Percentiles rank a stretch among this genome's conserved stretches.
These are phyloP conservation scores for Zygoascus hellenicus DNA, from an alignment of 1,139 yeast species.

Conservation along the genomic window DNA sequence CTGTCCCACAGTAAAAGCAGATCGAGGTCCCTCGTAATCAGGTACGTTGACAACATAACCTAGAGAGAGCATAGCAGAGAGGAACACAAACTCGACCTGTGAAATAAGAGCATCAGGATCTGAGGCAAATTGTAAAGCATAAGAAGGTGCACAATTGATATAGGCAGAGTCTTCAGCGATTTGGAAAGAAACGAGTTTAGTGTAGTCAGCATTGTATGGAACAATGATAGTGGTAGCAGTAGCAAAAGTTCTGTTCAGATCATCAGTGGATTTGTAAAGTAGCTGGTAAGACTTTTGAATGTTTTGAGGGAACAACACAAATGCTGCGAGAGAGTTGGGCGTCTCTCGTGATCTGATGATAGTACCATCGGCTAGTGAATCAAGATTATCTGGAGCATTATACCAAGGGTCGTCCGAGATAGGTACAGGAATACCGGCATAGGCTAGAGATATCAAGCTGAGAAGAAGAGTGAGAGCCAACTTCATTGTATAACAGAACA, in stretches of 20 bases:
- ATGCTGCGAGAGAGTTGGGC: slow-evolving; percentile 12
- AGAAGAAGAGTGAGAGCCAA: too few relatives aligned
- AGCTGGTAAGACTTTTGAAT: slow-evolving; percentile 21
- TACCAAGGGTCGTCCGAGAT: slow-evolving; percentile 21
- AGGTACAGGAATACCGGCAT: slow-evolving; percentile 1
- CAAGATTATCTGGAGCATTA: slow-evolving; percentile 14
- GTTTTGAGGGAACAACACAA: slow-evolving; percentile 8
- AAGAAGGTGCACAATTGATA: slow-evolving; percentile 30
- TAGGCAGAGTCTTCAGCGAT: slow-evolving; percentile 27
- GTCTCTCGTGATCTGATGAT: slow-evolving; percentile 19
- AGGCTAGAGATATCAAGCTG: too few relatives aligned
- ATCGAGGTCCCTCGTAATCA: slow-evolving; percentile 28
- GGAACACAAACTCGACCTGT: slow-evolving; percentile 6
- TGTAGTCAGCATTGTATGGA: slow-evolving; percentile 20
- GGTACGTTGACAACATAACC: slow-evolving; percentile 23
- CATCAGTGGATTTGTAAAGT: slow-evolving; percentile 22
- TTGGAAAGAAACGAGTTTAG: slow-evolving; percentile 27
- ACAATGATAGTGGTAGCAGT: slow-evolving; percentile 28
- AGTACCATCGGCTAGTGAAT: slow-evolving; percentile 17
- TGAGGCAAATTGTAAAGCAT: slow-evolving; percentile 16
- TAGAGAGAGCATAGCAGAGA: slow-evolving; percentile 14
- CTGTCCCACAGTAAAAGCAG: slow-evolving; percentile 24
- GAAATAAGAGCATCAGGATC: slow-evolving; percentile 5
- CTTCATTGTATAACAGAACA: too few relatives aligned
- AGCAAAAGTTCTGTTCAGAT: slow-evolving; percentile 19